Percentiles rank a stretch among this genome's conserved stretches.
These are phyloP conservation scores for Neurospora africana DNA, from an alignment of 495 filamentous ascomycete species.

Conservation along the genomic window DNA sequence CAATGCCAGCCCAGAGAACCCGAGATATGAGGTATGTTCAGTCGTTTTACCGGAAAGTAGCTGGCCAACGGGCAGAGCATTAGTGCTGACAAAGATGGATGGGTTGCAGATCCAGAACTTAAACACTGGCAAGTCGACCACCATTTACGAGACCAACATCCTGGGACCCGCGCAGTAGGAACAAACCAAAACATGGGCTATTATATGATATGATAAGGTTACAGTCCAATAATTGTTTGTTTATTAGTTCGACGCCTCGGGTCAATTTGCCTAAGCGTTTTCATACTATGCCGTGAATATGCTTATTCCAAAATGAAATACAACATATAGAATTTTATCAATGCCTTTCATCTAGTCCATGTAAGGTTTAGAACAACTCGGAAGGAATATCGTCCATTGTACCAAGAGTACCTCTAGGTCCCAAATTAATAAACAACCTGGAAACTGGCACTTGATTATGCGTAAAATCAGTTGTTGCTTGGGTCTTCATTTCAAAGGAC, in stretches of 20 bases:
- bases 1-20: slow-evolving; percentile 25
- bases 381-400: no score
- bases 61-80: background rate
- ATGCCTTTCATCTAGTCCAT: no score
- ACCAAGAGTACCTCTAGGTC: no score
- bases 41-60: background rate
- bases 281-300: no score
- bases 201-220: background rate
- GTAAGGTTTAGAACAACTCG: no score
- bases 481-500: background rate
- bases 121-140: slow-evolving; percentile 31
- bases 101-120: slow-evolving; percentile 27
- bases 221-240: no score
- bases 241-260: no score
- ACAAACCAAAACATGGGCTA: background rate
- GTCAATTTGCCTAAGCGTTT: no score
- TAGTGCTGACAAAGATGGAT: background rate
- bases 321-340: no score
- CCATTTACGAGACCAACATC: slow-evolving; percentile 34
- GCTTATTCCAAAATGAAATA: no score
- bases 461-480: background rate
- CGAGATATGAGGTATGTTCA: slow-evolving; percentile 31
- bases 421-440: no score
- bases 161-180: slow-evolving; percentile 10
- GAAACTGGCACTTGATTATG: no score